phyloP scores from a whole-genome alignment of 352 stramenopile species.

The Pythium chondricola region DNA sequence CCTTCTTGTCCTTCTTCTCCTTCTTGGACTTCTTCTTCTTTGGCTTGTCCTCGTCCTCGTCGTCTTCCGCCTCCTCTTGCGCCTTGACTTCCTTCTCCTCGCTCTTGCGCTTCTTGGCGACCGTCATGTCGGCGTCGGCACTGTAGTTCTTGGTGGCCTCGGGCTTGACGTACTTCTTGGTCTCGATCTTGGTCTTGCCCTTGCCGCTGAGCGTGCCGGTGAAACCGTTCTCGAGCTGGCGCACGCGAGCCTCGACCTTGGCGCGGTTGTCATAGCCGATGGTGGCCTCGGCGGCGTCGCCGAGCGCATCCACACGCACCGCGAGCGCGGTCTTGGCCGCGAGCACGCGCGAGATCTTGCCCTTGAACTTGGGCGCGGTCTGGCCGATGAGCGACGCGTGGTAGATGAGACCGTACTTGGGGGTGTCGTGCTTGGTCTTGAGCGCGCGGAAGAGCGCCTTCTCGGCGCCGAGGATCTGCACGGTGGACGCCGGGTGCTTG shows the following conservation, averaged over 20 bases:
- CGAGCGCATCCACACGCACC: slow-evolving; percentile 99
- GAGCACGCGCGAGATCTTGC: slow-evolving; percentile 98
- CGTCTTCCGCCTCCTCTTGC: slow-evolving; percentile 38
- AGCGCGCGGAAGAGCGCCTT: slow-evolving; percentile 99
- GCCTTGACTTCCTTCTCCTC: slow-evolving; percentile 55
- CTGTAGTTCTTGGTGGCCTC: slow-evolving; percentile 89
- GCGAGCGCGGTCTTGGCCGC: slow-evolving; percentile 97
- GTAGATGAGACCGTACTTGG: slow-evolving; percentile 99
- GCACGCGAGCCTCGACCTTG: slow-evolving; percentile 97
- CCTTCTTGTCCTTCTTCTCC: slow-evolving; percentile 76
- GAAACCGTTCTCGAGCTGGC: slow-evolving; percentile 95
- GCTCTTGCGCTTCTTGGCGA: slow-evolving; percentile 86
- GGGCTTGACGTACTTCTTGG: slow-evolving; percentile 89
- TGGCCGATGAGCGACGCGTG: slow-evolving; percentile 99
- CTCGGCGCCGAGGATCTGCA: slow-evolving; percentile 99
- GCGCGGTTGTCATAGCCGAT: slow-evolving; percentile 96
- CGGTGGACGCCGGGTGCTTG: slow-evolving; percentile 98
- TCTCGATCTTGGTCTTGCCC: slow-evolving; percentile 86
- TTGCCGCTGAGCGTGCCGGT: slow-evolving; percentile 80
- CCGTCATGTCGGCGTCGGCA: slow-evolving; percentile 92
- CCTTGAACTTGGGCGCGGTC: slow-evolving; percentile 99
- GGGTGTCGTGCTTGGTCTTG: slow-evolving; percentile 99
- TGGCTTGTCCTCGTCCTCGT: slow-evolving; percentile 51
- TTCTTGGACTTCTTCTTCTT: slow-evolving; percentile 43
- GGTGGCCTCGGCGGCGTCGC: slow-evolving; percentile 92